Evolutionary conservation across 805 yeast genomes (phyloP).

Genomic region (Candida jianshihensis): DNA sequence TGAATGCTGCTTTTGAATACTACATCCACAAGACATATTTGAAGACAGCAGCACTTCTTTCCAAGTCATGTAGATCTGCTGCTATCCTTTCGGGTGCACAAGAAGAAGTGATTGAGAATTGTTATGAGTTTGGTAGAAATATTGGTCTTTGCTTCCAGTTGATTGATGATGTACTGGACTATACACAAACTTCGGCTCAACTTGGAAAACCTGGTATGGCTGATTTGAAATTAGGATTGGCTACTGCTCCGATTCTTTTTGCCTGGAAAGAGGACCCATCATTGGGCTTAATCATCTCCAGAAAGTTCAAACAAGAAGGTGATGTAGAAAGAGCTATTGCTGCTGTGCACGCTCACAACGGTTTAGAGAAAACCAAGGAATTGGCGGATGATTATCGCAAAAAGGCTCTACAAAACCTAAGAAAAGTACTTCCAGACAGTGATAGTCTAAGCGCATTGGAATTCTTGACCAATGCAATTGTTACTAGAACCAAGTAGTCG

Average conservation of each 20-base stretch:
- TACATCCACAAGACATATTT: conserved; percentile 92
- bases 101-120: conserved; percentile 67
- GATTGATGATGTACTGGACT: conserved; percentile 94
- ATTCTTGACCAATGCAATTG: conserved; percentile 72
- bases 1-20: conserved; percentile 90
- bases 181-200: conserved; percentile 76
- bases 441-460: conserved; percentile 86
- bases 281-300: conserved; percentile 72
- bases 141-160: conserved; percentile 93
- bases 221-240: conserved; percentile 86
- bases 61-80: conserved; percentile 88
- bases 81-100: conserved; percentile 87
- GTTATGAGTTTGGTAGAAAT: conserved; percentile 89
- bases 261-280: conserved; percentile 91
- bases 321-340: conserved; percentile 79
- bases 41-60: conserved; percentile 90
- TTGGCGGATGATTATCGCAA: conserved; percentile 76
- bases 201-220: conserved; percentile 96
- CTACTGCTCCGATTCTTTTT: conserved; percentile 92
- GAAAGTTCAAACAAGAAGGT: conserved; percentile 75
- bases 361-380: conserved; percentile 66
- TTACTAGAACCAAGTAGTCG: conserved; percentile 68
- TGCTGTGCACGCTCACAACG: conserved; percentile 64
- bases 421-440: conserved; percentile 68
- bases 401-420: conserved; percentile 64